A percentile compares a stretch with the other conserved stretches of the same genome.
These are phyloP conservation scores for Euphorbia tirucalli DNA, from an alignment of 345 rosid genomes.

Conservation along the genomic window DNA sequence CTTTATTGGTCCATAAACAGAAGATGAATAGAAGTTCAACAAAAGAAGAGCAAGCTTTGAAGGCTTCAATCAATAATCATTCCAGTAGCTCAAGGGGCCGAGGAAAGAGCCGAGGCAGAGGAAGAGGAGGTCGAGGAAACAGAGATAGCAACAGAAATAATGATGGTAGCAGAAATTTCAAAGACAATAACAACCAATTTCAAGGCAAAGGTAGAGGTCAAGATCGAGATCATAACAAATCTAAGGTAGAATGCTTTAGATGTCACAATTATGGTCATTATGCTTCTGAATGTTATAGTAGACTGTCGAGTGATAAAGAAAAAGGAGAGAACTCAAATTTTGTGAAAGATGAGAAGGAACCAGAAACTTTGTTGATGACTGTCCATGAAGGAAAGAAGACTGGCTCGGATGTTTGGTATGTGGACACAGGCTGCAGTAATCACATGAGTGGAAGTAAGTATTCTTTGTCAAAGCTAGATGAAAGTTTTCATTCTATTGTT, in stretches of 20 bases:
- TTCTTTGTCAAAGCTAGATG: no score
- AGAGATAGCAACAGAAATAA: no score
- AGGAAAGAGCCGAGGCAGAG: background rate
- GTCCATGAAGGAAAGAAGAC: background rate
- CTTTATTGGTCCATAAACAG: constrained; percentile 10
- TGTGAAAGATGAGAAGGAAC: background rate
- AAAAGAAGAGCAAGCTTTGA: constrained; percentile 2
- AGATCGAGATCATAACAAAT: no score
- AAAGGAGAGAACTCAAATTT: constrained; percentile 10
- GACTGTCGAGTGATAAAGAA: background rate
- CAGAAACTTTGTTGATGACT: background rate
- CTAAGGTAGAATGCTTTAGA: no score
- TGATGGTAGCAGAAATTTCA: no score
- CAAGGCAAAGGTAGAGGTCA: no score
- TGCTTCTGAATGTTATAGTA: background rate
- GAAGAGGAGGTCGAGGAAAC: no score
- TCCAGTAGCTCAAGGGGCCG: background rate
- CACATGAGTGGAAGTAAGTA: background rate
- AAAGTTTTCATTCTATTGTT: background rate
- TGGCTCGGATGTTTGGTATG: background rate
- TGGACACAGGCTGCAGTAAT: no score
- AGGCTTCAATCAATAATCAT: background rate
- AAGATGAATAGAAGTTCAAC: constrained; percentile 1
- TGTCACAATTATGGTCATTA: no score
- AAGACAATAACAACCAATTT: no score